These are phyloP conservation scores for Camellia lanceoleosa DNA, from an alignment of 148 eudicot genomes.

Conservation along the genomic window DNA sequence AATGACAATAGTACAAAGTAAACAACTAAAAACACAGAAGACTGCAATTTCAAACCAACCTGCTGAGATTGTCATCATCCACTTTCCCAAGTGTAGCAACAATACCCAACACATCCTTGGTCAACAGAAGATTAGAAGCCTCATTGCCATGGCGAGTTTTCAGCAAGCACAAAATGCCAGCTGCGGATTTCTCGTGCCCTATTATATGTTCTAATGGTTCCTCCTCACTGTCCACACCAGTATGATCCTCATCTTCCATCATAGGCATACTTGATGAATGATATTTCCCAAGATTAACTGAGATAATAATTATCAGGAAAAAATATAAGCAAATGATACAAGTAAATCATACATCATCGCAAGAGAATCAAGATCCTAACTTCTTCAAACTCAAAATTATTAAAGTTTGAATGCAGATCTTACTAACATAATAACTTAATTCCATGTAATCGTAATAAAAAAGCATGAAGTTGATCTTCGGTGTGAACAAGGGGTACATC, in stretches of 20 bases:
- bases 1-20: neutral
- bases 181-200: slow-evolving; percentile 66
- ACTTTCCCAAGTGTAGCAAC: slow-evolving; percentile 76
- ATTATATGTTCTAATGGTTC: slow-evolving; percentile 49
- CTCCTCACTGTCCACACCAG: slow-evolving; percentile 37
- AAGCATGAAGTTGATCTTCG: neutral
- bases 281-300: slow-evolving; percentile 63
- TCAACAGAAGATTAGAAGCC: slow-evolving; percentile 28
- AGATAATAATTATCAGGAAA: slow-evolving; percentile 1
- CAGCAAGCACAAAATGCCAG: slow-evolving; percentile 51
- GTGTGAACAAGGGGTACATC: neutral
- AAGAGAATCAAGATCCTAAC: neutral
- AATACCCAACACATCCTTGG: slow-evolving; percentile 66
- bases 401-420: neutral
- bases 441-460: neutral
- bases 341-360: neutral
- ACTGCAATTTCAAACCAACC: slow-evolving; percentile 40
- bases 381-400: slow-evolving; percentile 1
- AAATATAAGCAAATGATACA: neutral
- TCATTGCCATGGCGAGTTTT: slow-evolving; percentile 40
- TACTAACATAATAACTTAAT: neutral
- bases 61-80: slow-evolving; percentile 75
- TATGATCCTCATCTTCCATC: slow-evolving; percentile 34
- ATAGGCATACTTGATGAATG: slow-evolving; percentile 31
- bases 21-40: neutral